Evolutionary conservation across 352 stramenopile genomes (phyloP).

Genomic region (Globisporangium lucens): DNA sequence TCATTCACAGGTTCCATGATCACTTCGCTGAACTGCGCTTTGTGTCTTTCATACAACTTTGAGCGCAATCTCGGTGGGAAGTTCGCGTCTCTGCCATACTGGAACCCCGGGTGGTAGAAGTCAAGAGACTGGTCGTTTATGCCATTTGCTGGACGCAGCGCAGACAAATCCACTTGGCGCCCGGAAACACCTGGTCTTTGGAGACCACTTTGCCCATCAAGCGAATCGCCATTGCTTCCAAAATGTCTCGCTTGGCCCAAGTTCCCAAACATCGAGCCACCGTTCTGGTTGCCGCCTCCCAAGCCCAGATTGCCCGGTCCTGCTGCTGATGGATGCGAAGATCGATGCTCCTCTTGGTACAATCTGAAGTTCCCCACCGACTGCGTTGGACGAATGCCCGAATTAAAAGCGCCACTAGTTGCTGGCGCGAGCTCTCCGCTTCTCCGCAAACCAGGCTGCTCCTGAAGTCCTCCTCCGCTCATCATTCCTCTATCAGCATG

Average conservation of each 20-base stretch:
- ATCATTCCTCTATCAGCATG: conserved; percentile 14
- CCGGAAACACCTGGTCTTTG: background rate
- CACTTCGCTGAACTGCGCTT: conserved; percentile 66
- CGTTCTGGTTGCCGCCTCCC: background rate
- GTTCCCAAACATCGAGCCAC: conserved; percentile 21
- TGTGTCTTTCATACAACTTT: conserved; percentile 64
- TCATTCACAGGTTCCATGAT: conserved; percentile 64
- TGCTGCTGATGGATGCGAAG: background rate
- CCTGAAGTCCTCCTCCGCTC: conserved; percentile 15
- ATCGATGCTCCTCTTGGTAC: conserved; percentile 52
- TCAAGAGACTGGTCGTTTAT: conserved; percentile 4
- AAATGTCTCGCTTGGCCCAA: conserved; percentile 12
- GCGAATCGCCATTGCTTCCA: background rate
- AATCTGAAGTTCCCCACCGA: conserved; percentile 78
- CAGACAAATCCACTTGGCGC: conserved; percentile 5
- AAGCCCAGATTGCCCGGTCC: background rate
- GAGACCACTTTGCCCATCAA: background rate
- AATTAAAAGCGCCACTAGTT: conserved; percentile 8
- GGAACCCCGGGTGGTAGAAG: conserved; percentile 18
- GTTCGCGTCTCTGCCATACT: conserved; percentile 43
- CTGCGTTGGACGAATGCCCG: conserved; percentile 51
- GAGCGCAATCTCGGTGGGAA: conserved; percentile 56
- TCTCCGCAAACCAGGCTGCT: conserved; percentile 22
- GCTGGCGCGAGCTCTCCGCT: conserved; percentile 20
- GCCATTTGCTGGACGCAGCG: background rate